Evolutionary conservation across 2,329 filamentous ascomycete species (phyloP).

Genomic region (Ophiocordyceps australis): DNA sequence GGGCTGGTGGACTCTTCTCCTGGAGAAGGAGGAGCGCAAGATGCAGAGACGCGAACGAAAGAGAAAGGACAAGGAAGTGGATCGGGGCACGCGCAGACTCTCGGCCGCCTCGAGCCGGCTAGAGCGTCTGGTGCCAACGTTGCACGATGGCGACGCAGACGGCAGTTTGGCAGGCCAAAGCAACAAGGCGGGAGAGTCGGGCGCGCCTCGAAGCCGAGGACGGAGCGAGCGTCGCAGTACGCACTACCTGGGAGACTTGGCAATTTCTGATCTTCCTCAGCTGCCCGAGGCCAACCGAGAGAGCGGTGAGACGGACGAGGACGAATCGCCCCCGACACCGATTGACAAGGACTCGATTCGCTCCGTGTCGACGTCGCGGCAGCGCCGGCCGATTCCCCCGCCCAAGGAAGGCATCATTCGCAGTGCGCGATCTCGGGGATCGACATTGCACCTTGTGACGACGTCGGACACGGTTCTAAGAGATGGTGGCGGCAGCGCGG

Average conservation of each 20-base stretch:
- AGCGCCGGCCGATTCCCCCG: constrained; percentile 59
- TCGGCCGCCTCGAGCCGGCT: constrained; percentile 81
- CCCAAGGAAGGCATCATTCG: constrained; percentile 63
- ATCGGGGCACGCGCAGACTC: constrained; percentile 63
- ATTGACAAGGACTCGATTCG: constrained; percentile 64
- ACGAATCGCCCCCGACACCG: constrained; percentile 45
- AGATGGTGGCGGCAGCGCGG: constrained; percentile 5
- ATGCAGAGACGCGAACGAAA: constrained; percentile 63
- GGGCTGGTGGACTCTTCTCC: constrained; percentile 88
- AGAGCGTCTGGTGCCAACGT: constrained; percentile 59
- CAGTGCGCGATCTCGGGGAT: constrained; percentile 58
- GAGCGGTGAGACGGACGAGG: constrained; percentile 2
- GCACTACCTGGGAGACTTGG: constrained; percentile 41
- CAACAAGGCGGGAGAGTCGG: constrained; percentile 22
- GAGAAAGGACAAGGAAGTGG: constrained; percentile 66
- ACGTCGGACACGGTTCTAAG: constrained; percentile 31
- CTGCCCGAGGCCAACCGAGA: constrained; percentile 43
- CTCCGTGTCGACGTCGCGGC: constrained; percentile 59
- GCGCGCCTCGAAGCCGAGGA: constrained; percentile 48
- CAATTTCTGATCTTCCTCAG: constrained; percentile 57
- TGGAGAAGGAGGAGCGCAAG: constrained; percentile 91
- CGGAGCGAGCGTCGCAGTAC: constrained; percentile 60
- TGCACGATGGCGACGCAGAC: constrained; percentile 68
- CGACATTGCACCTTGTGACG: constrained; percentile 72
- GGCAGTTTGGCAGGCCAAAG: constrained; percentile 30